Percentiles rank a stretch among this genome's conserved stretches.
phyloP scores from a whole-genome alignment of 441 rosid species.

The Theobroma grandiflorum region DNA sequence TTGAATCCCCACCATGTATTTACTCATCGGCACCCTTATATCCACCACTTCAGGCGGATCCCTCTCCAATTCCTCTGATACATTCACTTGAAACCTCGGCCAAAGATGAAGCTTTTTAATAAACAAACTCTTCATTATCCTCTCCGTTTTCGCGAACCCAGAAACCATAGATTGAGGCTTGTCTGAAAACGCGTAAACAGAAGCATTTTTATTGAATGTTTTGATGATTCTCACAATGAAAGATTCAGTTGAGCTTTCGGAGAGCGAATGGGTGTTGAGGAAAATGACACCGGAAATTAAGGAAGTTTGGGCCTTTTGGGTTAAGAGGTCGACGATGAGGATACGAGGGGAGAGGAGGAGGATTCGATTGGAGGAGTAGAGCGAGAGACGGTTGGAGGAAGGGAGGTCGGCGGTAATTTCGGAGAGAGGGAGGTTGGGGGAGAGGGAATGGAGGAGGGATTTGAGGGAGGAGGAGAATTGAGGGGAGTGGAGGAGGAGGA shows the following conservation, averaged over 20 bases:
- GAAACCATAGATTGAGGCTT: slow-evolving; percentile 89
- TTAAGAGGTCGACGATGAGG: slow-evolving; percentile 88
- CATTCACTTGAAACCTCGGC: slow-evolving; percentile 99
- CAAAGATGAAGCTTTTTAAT: slow-evolving; percentile 76
- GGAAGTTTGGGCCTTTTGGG: slow-evolving; percentile 64
- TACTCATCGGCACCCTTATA: slow-evolving; percentile 87
- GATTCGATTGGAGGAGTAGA: slow-evolving; percentile 77
- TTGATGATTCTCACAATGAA: slow-evolving; percentile 88
- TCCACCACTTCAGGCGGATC: slow-evolving; percentile 89
- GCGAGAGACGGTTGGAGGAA: slow-evolving; percentile 71
- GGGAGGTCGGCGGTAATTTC: slow-evolving; percentile 92
- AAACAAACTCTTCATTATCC: slow-evolving; percentile 79
- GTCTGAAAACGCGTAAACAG: slow-evolving; percentile 78
- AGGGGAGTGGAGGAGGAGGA: slow-evolving; percentile 74
- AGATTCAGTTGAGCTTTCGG: slow-evolving; percentile 89
- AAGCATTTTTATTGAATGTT: slow-evolving; percentile 51
- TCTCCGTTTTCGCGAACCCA: slow-evolving; percentile 89
- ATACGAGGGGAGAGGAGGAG: slow-evolving; percentile 87
- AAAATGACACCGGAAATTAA: slow-evolving; percentile 67
- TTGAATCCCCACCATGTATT: slow-evolving; percentile 89
- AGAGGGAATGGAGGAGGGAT: slow-evolving; percentile 55
- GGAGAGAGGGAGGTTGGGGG: slow-evolving; percentile 42
- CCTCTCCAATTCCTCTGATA: slow-evolving; percentile 86
- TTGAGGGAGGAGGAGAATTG: slow-evolving; percentile 60
- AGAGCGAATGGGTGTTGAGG: slow-evolving; percentile 68